Evolutionary conservation across 441 rosid genomes (phyloP), one percentile per base, ranked within the genome.

Genomic region (Pelargonium cotyledonis): DNA sequence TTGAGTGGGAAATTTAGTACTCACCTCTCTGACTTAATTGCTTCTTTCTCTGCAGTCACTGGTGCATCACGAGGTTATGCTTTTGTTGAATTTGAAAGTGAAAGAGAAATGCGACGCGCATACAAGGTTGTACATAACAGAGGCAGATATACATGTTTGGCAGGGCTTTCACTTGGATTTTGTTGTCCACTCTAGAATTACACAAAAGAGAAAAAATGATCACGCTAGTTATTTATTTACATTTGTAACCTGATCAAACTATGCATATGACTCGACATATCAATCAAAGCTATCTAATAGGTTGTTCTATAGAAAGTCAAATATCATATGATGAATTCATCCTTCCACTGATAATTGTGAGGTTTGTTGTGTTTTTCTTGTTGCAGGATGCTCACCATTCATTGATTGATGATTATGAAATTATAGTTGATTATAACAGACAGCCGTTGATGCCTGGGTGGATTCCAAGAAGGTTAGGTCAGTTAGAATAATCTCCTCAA

Each of bases 401-500:
- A 12, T 31, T 78, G 21, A 79, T 94, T 21, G 97, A 94, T 75
- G 89, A 85, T 72, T 77, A 80, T 41, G 95, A 89, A 82, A 78
- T 89, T 80, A 79, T 88, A 71, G 97, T 89, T 78, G 99, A 91
- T 83, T 94, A 89, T 75, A 84, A 83, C 78, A 70, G 97, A 57
- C 97, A 94, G 68, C 92, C 82, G 65, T 65, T 91, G 78, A 89
- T 94, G 97, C 91, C 89, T 16, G 99, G 99, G 16, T 94, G 97
- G 99, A 89, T 94, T 75, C 99, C 99, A 19, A 85, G 99, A 83
- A 83, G 99, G 86, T 83, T 94, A 87, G 99, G 99, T 87, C 35
- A 79, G 82, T 76, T 57, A 14, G 15, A 3, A 19, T 64, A 8
- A 61, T 70, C 58, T 73, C 49, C 63, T 80, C 35, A 70, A 6